Percentiles rank a stretch among this genome's conserved stretches.
Conservation (phyloP, 805 yeast genomes). For the Vanderwaltozyma polyspora region DNA sequence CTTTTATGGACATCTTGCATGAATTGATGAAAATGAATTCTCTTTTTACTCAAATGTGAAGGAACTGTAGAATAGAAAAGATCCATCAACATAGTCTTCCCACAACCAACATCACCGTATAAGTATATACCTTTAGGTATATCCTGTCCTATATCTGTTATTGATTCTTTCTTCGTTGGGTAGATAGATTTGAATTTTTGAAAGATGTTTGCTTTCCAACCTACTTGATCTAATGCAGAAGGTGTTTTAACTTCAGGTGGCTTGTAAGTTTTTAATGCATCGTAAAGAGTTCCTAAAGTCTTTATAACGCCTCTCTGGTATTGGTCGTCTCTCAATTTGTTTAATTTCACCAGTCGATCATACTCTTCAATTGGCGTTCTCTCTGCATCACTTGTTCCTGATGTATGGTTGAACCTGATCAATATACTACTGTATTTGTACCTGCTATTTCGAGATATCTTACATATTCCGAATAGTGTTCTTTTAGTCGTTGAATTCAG, state of each 20-base stretch:
- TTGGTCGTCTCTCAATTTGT: constrained; percentile 56
- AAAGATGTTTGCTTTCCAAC: constrained; percentile 34
- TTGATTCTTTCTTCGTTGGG: constrained; percentile 5
- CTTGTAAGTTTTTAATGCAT: constrained; percentile 38
- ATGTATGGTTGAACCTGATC: background rate
- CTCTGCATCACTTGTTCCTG: background rate
- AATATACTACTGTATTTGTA: too few relatives aligned
- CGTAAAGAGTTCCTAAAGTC: constrained; percentile 49
- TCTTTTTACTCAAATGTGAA: constrained; percentile 54
- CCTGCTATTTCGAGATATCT: too few relatives aligned
- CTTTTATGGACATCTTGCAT: constrained; percentile 91
- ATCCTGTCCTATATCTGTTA: constrained; percentile 5
- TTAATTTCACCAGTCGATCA: constrained; percentile 36
- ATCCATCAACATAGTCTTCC: constrained; percentile 97
- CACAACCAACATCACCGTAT: constrained; percentile 97
- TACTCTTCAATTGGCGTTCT: constrained; percentile 42
- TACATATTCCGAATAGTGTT: too few relatives aligned
- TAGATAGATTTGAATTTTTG: constrained; percentile 4
- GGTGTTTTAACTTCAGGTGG: constrained; percentile 56
- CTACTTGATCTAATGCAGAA: constrained; percentile 30
- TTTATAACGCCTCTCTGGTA: constrained; percentile 68
- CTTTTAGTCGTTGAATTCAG: too few relatives aligned
- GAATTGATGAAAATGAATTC: constrained; percentile 93
- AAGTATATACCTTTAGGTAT: constrained; percentile 80
- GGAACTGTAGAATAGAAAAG: constrained; percentile 83